Base-by-base conservation (phyloP, 768 basidiomycete species). In the Suillus subluteus region DNA sequence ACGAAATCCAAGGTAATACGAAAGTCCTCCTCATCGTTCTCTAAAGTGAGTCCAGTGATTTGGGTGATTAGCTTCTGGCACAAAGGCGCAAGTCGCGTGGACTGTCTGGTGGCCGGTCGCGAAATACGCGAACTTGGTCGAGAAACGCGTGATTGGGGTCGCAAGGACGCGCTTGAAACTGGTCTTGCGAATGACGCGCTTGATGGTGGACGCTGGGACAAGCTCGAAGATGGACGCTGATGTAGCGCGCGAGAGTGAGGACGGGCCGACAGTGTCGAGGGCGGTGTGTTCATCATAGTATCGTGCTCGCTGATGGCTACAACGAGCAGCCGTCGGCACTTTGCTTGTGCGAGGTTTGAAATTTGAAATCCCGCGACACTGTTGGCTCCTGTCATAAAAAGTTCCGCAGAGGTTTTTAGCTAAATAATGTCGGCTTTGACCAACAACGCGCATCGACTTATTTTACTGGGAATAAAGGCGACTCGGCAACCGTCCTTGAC, bases 61-160 rank as follows among this genome's bases (percentile, higher is more conserved):
- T 89, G 87, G 5, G 78, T 78, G 63, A 85, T 87, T 23, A 94
- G 79, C 0, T 79, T 74, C 65, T 89, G 87, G 64, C 83, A 85
- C 48, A 85, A 73, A 1, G 88, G 86, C 2, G 85, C 69, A 12
- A 92, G 75, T 23, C 87, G 84, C 7, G 87, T 81, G 5, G 79
- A 70, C 55, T 84, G 83, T 54, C 81, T 77, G 18, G 86, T 85
- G 2, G 86, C 79, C 48, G 86, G 84, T 37, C 87, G 83, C 38
- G 87, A 86, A 3, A 80, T 75, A 73, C 66, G 86, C 71, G 81
- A 85, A 69, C 74, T 73, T 38, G 81, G 81, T 35, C 82, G 75
- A 69, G 71, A 80, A 64, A 69, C 75, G 67, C 71, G 81, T 63
- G 71, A 76, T 18, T 68, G 82, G 67, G 72, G 82, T 72, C 67